A percentile compares a stretch with the other conserved stretches of the same genome.
Conservation (phyloP, 441 rosid species). For the Hura crepitans region DNA sequence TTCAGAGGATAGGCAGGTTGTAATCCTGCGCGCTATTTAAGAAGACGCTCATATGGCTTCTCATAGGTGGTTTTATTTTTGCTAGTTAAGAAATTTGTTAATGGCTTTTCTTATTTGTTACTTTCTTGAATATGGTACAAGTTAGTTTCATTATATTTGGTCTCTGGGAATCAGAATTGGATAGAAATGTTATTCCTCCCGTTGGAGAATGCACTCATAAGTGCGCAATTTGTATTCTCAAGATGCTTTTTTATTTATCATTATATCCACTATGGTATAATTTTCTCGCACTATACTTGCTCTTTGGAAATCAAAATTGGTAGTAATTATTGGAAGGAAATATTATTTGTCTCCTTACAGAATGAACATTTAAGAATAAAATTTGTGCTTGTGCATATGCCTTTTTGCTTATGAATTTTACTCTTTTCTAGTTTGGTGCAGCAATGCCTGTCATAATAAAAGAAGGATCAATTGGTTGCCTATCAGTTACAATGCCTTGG, state of each 20-base stretch:
- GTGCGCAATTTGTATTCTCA: background rate
- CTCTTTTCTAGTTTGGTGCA: conserved; percentile 56
- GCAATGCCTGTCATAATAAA: conserved; percentile 58
- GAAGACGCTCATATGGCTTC: background rate
- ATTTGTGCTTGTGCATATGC: conserved; percentile 1
- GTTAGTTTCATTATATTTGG: no score
- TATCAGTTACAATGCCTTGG: conserved; percentile 85
- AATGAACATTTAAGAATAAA: conserved; percentile 2
- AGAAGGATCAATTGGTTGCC: conserved; percentile 93
- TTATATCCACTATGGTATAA: no score
- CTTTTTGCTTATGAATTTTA: conserved; percentile 11
- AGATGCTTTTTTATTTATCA: no score
- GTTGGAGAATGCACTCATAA: background rate
- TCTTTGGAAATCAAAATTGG: background rate
- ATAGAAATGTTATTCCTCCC: background rate
- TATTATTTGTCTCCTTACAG: background rate
- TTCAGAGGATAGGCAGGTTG: no score
- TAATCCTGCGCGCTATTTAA: background rate
- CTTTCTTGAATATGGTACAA: no score
- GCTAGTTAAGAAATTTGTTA: background rate
- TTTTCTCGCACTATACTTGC: background rate
- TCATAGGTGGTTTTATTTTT: background rate
- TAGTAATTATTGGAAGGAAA: background rate
- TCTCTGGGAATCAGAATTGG: background rate
- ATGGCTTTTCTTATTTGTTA: background rate